These are phyloP conservation scores for Neurospora crassa DNA, from an alignment of 2,329 filamentous ascomycete species.

Conservation along the genomic window DNA sequence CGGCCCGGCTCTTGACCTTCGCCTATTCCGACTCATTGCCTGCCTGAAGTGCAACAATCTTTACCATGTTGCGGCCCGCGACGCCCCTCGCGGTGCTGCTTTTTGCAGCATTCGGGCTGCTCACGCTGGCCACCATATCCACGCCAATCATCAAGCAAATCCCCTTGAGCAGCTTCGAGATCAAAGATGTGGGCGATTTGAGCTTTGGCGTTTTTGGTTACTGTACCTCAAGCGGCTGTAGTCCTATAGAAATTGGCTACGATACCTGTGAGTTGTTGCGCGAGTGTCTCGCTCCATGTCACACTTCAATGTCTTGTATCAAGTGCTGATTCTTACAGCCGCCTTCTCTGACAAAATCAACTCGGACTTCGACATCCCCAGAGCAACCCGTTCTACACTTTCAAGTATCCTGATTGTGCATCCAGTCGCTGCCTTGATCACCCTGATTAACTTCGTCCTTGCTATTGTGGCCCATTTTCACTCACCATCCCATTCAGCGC, in stretches of 20 bases:
- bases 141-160: constrained; percentile 82
- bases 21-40: background rate
- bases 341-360: constrained; percentile 20
- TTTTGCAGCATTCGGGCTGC: constrained; percentile 71
- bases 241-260: constrained; percentile 73
- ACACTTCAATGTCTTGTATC: constrained; percentile 32
- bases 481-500: constrained; percentile 76
- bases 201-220: constrained; percentile 91
- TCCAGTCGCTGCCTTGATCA: constrained; percentile 78
- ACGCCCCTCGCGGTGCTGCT: constrained; percentile 84
- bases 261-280: constrained; percentile 54
- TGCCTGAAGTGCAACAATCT: constrained; percentile 5
- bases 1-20: background rate
- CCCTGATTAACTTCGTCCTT: constrained; percentile 74
- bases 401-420: constrained; percentile 88
- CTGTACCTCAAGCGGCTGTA: constrained; percentile 61
- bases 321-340: constrained; percentile 10
- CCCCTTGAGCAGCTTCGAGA: constrained; percentile 64
- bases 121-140: constrained; percentile 82
- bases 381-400: constrained; percentile 49
- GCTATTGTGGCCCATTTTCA: constrained; percentile 78
- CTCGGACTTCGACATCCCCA: constrained; percentile 46
- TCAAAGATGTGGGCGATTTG: constrained; percentile 35
- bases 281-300: background rate
- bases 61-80: constrained; percentile 77